Conservation (phyloP, 805 yeast species). For the Alloascoidea hylecoeti region DNA sequence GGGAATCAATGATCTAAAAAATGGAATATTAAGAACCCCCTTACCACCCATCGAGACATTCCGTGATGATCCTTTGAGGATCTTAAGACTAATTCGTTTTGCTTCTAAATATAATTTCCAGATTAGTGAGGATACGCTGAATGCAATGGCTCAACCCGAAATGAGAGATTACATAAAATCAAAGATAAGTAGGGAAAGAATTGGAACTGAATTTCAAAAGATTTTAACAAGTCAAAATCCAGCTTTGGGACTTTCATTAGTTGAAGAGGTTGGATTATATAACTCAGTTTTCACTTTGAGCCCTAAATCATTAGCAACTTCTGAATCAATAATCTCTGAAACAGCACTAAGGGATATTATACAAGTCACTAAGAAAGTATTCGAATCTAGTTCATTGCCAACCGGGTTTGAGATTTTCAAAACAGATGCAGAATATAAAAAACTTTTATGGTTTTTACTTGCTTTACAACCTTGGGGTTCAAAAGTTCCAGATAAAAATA, state of each 20-base stretch:
- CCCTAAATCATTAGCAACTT: too few relatives aligned
- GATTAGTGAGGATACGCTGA: conserved; percentile 39
- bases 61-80: conserved; percentile 87
- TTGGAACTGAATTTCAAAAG: conserved; percentile 76
- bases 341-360: too few relatives aligned
- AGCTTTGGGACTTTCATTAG: conserved; percentile 42
- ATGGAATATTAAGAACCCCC: conserved; percentile 78
- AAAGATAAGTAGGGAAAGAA: conserved; percentile 82
- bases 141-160: conserved; percentile 48
- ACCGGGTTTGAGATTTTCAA: too few relatives aligned
- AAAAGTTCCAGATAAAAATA: too few relatives aligned
- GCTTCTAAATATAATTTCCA: conserved; percentile 63
- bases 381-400: too few relatives aligned
- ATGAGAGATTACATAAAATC: conserved; percentile 44
- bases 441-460: too few relatives aligned
- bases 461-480: too few relatives aligned
- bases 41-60: conserved; percentile 76
- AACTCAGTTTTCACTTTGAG: conserved; percentile 15
- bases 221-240: conserved; percentile 55
- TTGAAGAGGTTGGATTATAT: conserved; percentile 40
- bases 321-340: too few relatives aligned
- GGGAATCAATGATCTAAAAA: conserved; percentile 60
- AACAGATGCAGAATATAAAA: too few relatives aligned
- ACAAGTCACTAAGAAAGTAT: too few relatives aligned
- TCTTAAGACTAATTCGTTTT: conserved; percentile 73